A percentile compares a stretch with the other conserved stretches of the same genome.
These are phyloP conservation scores for Moesziomyces aphidis DNA, from an alignment of 1,284 basidiomycete genomes.

Conservation along the genomic window DNA sequence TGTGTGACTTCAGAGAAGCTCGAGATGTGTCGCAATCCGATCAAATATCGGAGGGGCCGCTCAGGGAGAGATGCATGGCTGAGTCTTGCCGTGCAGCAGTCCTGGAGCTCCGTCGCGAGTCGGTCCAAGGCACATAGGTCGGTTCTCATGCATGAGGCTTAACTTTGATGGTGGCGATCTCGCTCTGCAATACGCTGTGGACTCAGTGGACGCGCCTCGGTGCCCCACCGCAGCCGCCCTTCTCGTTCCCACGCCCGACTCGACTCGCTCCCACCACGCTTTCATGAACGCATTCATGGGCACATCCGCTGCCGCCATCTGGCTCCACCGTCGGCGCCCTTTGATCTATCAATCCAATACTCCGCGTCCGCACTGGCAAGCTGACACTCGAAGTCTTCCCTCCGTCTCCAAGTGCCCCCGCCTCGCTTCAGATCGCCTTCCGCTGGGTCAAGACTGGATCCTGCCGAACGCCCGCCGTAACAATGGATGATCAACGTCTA, in stretches of 20 bases:
- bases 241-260: background rate
- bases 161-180: background rate
- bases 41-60: too few species aligned
- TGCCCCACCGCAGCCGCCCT: background rate
- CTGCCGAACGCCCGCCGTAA: too few species aligned
- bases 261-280: background rate
- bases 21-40: too few species aligned
- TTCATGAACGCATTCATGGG: background rate
- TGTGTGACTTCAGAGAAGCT: slow-evolving; percentile 3
- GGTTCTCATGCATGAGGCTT: background rate
- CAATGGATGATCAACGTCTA: too few species aligned
- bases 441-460: too few species aligned
- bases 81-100: background rate
- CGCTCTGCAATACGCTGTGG: background rate
- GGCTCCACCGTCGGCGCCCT: too few species aligned
- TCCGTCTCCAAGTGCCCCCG: too few species aligned
- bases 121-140: background rate
- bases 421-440: too few species aligned
- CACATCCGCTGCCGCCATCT: too few species aligned
- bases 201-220: background rate
- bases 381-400: too few species aligned
- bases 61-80: background rate
- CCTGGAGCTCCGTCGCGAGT: background rate
- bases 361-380: too few species aligned
- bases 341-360: too few species aligned